phyloP scores from a whole-genome alignment of 495 filamentous ascomycete genomes.

The Aspergillus kassunensis region DNA sequence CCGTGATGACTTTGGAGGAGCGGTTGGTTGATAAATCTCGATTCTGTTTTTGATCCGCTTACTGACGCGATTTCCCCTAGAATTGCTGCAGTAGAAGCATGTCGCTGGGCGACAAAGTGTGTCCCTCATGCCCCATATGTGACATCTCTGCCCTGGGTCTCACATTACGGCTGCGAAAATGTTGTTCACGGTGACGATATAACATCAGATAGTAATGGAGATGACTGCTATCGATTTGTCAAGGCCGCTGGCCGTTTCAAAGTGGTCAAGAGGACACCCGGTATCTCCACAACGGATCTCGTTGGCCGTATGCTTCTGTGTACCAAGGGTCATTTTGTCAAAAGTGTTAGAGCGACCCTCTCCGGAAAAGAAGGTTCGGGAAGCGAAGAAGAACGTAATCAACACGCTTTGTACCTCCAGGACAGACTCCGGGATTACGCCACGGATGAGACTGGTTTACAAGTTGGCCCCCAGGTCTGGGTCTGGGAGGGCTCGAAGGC shows the following conservation, averaged over 20 bases:
- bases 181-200: constrained; percentile 93
- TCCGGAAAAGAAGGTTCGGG: constrained; percentile 68
- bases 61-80: constrained; percentile 34
- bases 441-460: constrained; percentile 70
- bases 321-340: constrained; percentile 83
- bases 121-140: constrained; percentile 91
- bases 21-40: constrained; percentile 48
- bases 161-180: constrained; percentile 86
- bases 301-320: constrained; percentile 96
- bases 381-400: constrained; percentile 58
- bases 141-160: constrained; percentile 87
- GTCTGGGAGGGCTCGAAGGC: constrained; percentile 61
- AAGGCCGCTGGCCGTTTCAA: constrained; percentile 88
- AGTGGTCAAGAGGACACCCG: constrained; percentile 92
- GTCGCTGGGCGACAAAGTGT: constrained; percentile 84
- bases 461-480: constrained; percentile 73
- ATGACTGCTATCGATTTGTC: constrained; percentile 96
- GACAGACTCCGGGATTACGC: constrained; percentile 80
- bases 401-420: constrained; percentile 56
- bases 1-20: constrained; percentile 91
- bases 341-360: constrained; percentile 63
- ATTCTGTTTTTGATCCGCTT: constrained; percentile 4
- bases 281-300: constrained; percentile 94
- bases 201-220: constrained; percentile 74
- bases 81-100: constrained; percentile 83